A percentile compares a stretch with the other conserved stretches of the same genome.
Conservation (phyloP, 257 asterid genomes). For the Ligustrum vulgare region DNA sequence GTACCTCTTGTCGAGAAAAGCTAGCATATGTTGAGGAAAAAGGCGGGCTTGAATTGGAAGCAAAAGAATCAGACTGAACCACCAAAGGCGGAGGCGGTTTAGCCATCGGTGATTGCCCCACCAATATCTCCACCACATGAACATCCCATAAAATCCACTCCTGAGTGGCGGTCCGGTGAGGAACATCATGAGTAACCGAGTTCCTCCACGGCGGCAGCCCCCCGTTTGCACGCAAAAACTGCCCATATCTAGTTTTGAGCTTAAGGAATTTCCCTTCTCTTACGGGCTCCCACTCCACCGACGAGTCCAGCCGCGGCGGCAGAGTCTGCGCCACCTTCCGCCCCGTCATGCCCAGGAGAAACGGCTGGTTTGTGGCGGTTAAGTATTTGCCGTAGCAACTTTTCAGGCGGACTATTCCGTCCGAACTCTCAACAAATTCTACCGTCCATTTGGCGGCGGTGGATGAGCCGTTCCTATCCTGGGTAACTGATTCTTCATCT, state of each 20-base stretch:
- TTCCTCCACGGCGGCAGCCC: constrained; percentile 58
- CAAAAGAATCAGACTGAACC: constrained; percentile 32
- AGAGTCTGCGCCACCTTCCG: constrained; percentile 34
- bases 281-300: constrained; percentile 51
- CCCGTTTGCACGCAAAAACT: constrained; percentile 47
- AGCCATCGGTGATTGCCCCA: constrained; percentile 27
- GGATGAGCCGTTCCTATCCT: constrained; percentile 37
- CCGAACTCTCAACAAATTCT: constrained; percentile 28
- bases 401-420: constrained; percentile 37
- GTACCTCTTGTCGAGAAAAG: constrained; percentile 46
- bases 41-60: constrained; percentile 35
- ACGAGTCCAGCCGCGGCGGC: constrained; percentile 40
- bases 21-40: constrained; percentile 30
- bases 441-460: constrained; percentile 42
- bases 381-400: constrained; percentile 45
- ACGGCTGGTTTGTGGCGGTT: constrained; percentile 45
- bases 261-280: constrained; percentile 32
- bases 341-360: constrained; percentile 49
- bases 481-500: constrained; percentile 43
- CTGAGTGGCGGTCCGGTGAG: constrained; percentile 40
- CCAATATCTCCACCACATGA: constrained; percentile 38
- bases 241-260: constrained; percentile 49
- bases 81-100: constrained; percentile 33
- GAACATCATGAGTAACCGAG: constrained; percentile 48
- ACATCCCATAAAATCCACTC: constrained; percentile 55